Conservation (phyloP, 129 eudicot genomes). For the Heracleum sosnowskyi region DNA sequence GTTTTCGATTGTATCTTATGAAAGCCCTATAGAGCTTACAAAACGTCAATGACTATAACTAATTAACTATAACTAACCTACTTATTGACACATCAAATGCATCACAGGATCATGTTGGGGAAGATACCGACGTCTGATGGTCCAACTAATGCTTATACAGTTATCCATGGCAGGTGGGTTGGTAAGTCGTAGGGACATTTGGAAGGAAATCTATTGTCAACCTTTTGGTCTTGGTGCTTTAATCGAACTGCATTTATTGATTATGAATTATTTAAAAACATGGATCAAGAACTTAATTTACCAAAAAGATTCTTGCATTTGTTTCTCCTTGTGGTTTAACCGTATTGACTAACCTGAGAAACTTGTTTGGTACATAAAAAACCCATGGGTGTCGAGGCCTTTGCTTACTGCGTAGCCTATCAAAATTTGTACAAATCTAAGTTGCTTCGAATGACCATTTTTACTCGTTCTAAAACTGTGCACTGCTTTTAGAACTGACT, state of each 20-base stretch:
- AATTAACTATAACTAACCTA: constrained; percentile 29
- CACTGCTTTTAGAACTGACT: background rate
- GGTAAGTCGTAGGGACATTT: constrained; percentile 52
- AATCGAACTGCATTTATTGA: background rate
- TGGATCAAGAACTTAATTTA: background rate
- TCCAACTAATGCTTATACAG: constrained; percentile 70
- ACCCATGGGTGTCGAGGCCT: background rate
- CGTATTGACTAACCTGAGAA: background rate
- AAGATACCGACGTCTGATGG: constrained; percentile 93
- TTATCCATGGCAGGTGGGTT: constrained; percentile 94
- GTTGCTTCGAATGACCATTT: background rate
- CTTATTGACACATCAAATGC: constrained; percentile 62
- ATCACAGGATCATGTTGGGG: constrained; percentile 98
- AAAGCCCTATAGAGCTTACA: constrained; percentile 19
- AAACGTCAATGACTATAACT: constrained; percentile 22
- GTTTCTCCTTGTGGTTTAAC: background rate
- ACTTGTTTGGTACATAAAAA: background rate
- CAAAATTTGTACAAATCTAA: background rate
- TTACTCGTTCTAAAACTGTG: background rate
- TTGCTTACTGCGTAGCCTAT: background rate
- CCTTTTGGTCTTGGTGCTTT: background rate
- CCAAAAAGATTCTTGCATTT: background rate
- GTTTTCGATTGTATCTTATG: constrained; percentile 21
- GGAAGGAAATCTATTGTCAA: constrained; percentile 16
- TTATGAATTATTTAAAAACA: background rate